Evolutionary conservation across 495 filamentous ascomycete genomes (phyloP).

Genomic region (Xylaria grammica): DNA sequence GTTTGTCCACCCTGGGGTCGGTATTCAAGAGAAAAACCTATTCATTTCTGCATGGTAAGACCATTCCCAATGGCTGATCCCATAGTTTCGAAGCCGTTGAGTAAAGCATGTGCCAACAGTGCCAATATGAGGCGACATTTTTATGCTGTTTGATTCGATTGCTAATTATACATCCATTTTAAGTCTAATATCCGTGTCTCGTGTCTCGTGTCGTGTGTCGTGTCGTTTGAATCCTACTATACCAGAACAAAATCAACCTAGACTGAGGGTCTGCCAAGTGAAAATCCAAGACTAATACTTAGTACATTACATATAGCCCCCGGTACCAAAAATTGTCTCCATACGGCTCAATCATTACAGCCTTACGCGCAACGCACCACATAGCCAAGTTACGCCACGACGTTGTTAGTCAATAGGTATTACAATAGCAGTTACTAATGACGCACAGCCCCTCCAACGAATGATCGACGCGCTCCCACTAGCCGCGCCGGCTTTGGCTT

Average conservation of each 20-base stretch:
- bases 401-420: background rate
- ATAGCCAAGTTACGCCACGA: background rate
- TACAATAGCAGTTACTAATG: slow-evolving; percentile 17
- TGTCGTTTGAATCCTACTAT: background rate
- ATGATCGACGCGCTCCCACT: slow-evolving; percentile 23
- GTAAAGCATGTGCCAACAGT: background rate
- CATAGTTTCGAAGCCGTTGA: no score
- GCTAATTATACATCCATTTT: background rate
- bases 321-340: background rate
- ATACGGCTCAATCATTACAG: background rate
- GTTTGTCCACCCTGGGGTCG: no score
- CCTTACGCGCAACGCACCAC: background rate
- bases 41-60: no score
- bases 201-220: background rate
- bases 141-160: background rate
- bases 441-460: slow-evolving; percentile 24
- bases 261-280: background rate
- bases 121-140: background rate
- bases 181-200: background rate
- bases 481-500: slow-evolving; percentile 18
- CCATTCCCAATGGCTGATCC: no score
- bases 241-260: background rate
- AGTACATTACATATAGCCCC: no score
- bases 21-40: no score
- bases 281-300: background rate